Base-by-base conservation (phyloP, 371 early-diverging fungal genomes). In the Lichtheimia ornata region DNA sequence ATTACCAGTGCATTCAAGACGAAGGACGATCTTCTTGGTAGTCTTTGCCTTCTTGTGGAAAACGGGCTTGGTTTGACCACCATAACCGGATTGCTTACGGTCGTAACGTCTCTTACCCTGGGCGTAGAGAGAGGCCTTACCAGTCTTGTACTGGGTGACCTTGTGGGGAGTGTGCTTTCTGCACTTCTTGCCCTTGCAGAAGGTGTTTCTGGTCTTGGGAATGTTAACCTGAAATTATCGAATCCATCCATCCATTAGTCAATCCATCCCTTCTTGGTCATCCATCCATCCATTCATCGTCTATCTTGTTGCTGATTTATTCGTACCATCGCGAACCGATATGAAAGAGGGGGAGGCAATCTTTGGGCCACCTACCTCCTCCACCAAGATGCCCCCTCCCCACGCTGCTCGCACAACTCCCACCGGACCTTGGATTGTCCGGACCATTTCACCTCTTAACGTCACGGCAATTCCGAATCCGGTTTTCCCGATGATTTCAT, bases 61-160 rank as follows among this genome's bases (percentile, higher is more conserved):
- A 66, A 97, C 94, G 77, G 99, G 99, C 91, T 97, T 99, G 83
- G 97, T 98, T 87, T 99, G 99, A 87, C 99, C 99, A 92, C 99
- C 99, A 85, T 91, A 94, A 80, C 95, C 95, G 64, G 86, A 85
- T 79, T 94, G 95, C 87, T 95, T 95, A 71, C 93, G 73, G 61
- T 73, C 73, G 65, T 73, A 73, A 73, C 73, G 73, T 64, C 73
- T 66, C 79, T 90, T 91, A 89, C 96, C 99, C 86, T 97, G 97
- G 72, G 95, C 97, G 72, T 91, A 91, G 70, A 96, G 90, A 68
- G 97, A 97, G 71, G 94, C 97, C 90, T 98, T 98, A 70, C 97
- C 96, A 70, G 95, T 94, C 94, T 98, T 99, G 96, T 98, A 97
- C 84, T 98, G 96, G 71, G 97, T 89, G 65, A 98, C 98, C 90